Evolutionary conservation across 1,139 yeast genomes (phyloP).

Genomic region (Hemisphaericaspora xylanilytica): DNA sequence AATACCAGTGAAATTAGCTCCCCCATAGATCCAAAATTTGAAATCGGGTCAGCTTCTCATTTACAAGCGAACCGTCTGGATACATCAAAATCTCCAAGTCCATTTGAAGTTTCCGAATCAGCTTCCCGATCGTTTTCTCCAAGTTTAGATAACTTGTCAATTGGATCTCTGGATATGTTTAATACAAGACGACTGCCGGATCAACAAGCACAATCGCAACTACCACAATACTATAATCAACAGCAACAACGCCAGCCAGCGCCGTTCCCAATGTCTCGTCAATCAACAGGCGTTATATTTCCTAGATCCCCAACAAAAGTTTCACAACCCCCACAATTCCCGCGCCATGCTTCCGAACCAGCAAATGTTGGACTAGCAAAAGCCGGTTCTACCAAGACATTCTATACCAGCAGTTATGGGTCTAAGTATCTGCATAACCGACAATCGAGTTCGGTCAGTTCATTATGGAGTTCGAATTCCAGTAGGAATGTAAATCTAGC

Average conservation of each 20-base stretch:
- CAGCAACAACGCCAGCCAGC: neutral
- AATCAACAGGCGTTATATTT: constrained; percentile 1
- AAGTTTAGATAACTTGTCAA: neutral
- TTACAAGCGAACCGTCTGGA: neutral
- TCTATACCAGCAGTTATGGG: constrained; percentile 2
- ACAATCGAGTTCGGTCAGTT: constrained; percentile 36
- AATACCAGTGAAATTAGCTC: neutral
- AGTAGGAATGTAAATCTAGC: constrained; percentile 39
- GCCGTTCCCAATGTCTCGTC: constrained; percentile 1
- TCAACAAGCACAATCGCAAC: neutral
- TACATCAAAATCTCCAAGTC: constrained; percentile 1
- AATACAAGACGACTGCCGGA: neutral
- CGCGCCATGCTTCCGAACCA: constrained; percentile 1
- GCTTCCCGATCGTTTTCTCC: constrained; percentile 1
- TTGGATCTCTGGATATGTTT: constrained; percentile 2
- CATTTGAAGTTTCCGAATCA: neutral
- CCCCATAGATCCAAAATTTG: neutral
- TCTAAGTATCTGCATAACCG: constrained; percentile 17
- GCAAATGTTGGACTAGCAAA: neutral
- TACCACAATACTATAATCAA: neutral
- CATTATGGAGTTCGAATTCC: constrained; percentile 36
- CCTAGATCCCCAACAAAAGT: neutral
- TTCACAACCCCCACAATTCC: neutral
- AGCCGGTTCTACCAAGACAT: neutral
- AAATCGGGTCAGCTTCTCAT: neutral